Evolutionary conservation across 148 eudicot genomes (phyloP).

Genomic region (Rhododendron ovatum): DNA sequence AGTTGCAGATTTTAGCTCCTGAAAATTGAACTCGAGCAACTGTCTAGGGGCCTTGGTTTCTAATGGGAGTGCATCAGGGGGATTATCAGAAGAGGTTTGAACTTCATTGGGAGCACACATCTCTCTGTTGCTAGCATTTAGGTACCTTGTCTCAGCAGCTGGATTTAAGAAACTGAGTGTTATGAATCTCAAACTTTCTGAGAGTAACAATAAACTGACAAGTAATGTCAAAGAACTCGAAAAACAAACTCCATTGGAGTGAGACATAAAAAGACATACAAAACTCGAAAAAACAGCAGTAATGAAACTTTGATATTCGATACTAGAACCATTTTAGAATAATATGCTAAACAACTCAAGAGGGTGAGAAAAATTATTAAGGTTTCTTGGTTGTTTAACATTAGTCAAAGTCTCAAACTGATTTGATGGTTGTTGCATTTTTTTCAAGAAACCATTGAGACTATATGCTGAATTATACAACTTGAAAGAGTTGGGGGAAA

Average conservation of each 20-base stretch:
- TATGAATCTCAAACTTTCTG: not conserved
- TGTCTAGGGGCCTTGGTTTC: conserved; percentile 46
- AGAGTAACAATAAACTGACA: not conserved
- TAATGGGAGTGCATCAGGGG: conserved; percentile 33
- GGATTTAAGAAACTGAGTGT: conserved; percentile 16
- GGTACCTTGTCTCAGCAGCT: conserved; percentile 88
- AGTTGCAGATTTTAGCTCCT: conserved; percentile 87
- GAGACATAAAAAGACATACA: not conserved
- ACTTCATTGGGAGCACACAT: conserved; percentile 79
- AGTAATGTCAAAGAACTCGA: not conserved
- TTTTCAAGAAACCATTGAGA: not conserved
- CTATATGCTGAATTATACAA: not conserved
- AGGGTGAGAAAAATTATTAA: not conserved
- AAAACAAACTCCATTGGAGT: not conserved
- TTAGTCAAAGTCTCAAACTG: not conserved
- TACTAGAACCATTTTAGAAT: not conserved
- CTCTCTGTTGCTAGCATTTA: conserved; percentile 93
- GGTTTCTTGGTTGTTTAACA: not conserved
- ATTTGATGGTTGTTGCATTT: not conserved
- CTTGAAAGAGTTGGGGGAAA: not conserved
- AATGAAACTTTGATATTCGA: not conserved
- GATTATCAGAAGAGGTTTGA: conserved; percentile 46
- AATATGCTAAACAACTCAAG: not conserved
- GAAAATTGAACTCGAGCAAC: conserved; percentile 67
- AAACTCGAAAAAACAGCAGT: not conserved